Evolutionary conservation across 352 stramenopile genomes (phyloP).

Genomic region (Globisporangium radiosum): DNA sequence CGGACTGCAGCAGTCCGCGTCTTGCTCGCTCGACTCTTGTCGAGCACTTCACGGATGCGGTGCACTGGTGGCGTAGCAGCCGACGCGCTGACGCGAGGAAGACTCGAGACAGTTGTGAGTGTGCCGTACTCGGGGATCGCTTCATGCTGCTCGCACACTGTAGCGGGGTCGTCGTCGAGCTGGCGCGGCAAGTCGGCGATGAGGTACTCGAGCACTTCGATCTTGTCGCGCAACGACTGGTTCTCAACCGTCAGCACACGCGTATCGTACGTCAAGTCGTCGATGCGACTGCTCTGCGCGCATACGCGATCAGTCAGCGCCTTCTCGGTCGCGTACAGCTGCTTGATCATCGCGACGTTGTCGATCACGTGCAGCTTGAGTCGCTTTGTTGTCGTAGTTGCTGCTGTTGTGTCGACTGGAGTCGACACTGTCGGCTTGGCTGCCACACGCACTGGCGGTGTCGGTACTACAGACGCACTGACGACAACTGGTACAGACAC

Average conservation of each 20-base stretch:
- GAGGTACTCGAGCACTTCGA: slow-evolving; percentile 56
- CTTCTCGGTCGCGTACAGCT: slow-evolving; percentile 41
- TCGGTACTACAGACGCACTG: no score
- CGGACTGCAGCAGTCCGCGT: not conserved
- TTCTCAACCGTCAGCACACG: slow-evolving; percentile 48
- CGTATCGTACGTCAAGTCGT: slow-evolving; percentile 24
- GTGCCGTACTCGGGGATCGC: slow-evolving; percentile 34
- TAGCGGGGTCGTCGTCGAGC: not conserved
- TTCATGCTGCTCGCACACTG: slow-evolving; percentile 7
- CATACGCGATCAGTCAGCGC: slow-evolving; percentile 20
- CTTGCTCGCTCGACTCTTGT: slow-evolving; percentile 4
- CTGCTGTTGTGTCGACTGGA: not conserved
- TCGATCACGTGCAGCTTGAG: slow-evolving; percentile 51
- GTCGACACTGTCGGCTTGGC: not conserved
- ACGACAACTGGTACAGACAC: no score
- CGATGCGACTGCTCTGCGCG: slow-evolving; percentile 17
- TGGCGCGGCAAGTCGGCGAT: slow-evolving; percentile 13
- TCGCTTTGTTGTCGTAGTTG: slow-evolving; percentile 11
- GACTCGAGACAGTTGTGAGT: slow-evolving; percentile 9
- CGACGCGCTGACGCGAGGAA: slow-evolving; percentile 1
- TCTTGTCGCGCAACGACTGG: slow-evolving; percentile 44
- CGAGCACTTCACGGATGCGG: slow-evolving; percentile 17
- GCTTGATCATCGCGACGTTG: slow-evolving; percentile 55
- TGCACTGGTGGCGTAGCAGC: slow-evolving; percentile 11
- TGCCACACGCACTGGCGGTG: not conserved